phyloP scores from a whole-genome alignment of 495 filamentous ascomycete species.

The Aspergillus egyptiacus region DNA sequence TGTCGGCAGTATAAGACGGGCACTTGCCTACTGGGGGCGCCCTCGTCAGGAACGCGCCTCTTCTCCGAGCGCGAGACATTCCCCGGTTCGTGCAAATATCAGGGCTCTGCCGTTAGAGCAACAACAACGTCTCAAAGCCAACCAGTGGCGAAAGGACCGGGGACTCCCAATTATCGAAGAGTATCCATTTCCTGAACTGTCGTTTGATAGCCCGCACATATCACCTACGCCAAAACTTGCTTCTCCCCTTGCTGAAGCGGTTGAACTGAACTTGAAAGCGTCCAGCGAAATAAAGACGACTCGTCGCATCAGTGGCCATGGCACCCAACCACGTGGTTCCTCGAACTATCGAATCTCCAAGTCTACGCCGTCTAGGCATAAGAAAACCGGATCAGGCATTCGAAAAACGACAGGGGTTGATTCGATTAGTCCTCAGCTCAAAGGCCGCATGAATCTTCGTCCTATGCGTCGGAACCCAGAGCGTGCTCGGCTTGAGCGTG shows the following conservation, averaged over 20 bases:
- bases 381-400: neutral
- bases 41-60: neutral
- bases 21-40: neutral
- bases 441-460: neutral
- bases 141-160: conserved; percentile 13
- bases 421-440: conserved; percentile 6
- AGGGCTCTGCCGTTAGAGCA: conserved; percentile 12
- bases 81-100: conserved; percentile 11
- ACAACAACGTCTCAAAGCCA: conserved; percentile 4
- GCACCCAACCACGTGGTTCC: neutral
- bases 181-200: conserved; percentile 15
- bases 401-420: conserved; percentile 2
- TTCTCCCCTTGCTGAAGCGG: neutral
- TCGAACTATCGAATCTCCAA: neutral
- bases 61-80: neutral
- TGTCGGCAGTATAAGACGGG: conserved; percentile 7
- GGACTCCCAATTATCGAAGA: conserved; percentile 4
- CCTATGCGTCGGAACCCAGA: neutral
- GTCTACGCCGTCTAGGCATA: neutral
- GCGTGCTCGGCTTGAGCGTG: neutral
- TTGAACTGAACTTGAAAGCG: neutral
- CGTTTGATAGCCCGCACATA: conserved; percentile 6
- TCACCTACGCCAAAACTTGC: too few relatives aligned
- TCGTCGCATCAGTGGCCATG: neutral
- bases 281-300: neutral